Conservation (phyloP, 495 filamentous ascomycete species). For the Penicillium dipodomyicola region DNA sequence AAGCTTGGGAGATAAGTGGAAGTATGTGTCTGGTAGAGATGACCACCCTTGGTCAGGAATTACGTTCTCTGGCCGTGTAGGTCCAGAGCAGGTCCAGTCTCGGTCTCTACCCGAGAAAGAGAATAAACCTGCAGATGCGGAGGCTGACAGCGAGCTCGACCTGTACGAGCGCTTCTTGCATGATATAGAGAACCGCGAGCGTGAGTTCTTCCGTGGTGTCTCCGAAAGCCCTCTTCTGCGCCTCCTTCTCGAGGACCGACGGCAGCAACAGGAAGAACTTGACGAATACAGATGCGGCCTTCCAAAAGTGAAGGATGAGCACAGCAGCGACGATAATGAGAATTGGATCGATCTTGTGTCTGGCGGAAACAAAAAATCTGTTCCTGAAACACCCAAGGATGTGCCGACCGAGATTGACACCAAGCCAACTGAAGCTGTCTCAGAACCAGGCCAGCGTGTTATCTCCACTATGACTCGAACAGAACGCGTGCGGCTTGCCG, state of each 20-base stretch:
- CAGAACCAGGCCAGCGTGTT: conserved; percentile 28
- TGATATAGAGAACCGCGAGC: conserved; percentile 37
- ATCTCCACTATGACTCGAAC: conserved; percentile 59
- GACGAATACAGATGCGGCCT: background rate
- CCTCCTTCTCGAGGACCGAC: conserved; percentile 34
- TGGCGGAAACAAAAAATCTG: conserved; percentile 32
- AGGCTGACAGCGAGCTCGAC: conserved; percentile 41
- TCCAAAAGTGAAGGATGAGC: conserved; percentile 8
- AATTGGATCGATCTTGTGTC: conserved; percentile 35
- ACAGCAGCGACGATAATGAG: conserved; percentile 26
- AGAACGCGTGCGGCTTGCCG: conserved; percentile 50
- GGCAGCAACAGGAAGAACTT: conserved; percentile 18
- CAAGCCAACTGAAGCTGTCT: conserved; percentile 5
- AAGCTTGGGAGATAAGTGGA: conserved; percentile 40
- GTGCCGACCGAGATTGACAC: conserved; percentile 4
- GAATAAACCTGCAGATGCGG: conserved; percentile 11
- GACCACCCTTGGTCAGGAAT: conserved; percentile 29
- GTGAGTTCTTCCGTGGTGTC: conserved; percentile 26
- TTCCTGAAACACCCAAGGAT: conserved; percentile 22
- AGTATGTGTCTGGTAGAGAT: conserved; percentile 25
- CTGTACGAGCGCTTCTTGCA: conserved; percentile 47
- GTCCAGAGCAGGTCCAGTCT: conserved; percentile 5
- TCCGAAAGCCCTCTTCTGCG: conserved; percentile 37
- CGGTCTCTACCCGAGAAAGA: conserved; percentile 9
- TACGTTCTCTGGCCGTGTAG: conserved; percentile 18